phyloP scores from a whole-genome alignment of 164 flowering plant species.

The Chimonanthus salicifolius region DNA sequence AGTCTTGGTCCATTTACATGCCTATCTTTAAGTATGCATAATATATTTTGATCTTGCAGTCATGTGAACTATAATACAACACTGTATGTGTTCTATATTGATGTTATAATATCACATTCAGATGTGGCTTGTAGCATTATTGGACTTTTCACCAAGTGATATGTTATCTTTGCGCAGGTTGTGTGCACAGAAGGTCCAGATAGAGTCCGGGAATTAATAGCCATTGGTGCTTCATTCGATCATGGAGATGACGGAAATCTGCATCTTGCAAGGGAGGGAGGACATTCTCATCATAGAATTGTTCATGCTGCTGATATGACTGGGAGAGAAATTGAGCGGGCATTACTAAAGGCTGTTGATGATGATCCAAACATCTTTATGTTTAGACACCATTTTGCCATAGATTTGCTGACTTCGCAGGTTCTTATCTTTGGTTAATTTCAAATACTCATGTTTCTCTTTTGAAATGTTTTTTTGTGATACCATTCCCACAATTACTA shows the following conservation, averaged over 20 bases:
- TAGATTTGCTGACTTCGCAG: conserved; percentile 90
- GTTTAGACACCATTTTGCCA: conserved; percentile 89
- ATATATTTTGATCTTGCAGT: background rate
- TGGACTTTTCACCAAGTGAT: conserved; percentile 10
- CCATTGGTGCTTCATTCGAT: conserved; percentile 98
- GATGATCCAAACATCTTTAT: conserved; percentile 69
- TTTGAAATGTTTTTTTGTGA: background rate
- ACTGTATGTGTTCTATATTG: background rate
- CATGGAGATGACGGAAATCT: conserved; percentile 95
- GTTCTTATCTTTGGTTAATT: conserved; percentile 22
- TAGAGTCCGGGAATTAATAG: conserved; percentile 82
- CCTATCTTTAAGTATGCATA: background rate
- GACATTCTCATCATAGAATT: conserved; percentile 90
- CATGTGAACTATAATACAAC: background rate
- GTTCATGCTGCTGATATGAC: conserved; percentile 99
- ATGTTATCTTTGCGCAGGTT: conserved; percentile 44
- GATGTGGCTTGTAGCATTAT: background rate
- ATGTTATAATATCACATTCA: background rate
- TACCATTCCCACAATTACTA: background rate
- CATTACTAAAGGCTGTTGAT: conserved; percentile 72
- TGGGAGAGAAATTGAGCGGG: conserved; percentile 94
- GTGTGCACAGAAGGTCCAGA: conserved; percentile 99
- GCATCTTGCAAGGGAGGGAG: conserved; percentile 95
- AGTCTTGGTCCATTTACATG: background rate
- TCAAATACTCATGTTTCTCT: background rate